Conservation (phyloP, 352 stramenopile species). For the Globisporangium okanoganense region DNA sequence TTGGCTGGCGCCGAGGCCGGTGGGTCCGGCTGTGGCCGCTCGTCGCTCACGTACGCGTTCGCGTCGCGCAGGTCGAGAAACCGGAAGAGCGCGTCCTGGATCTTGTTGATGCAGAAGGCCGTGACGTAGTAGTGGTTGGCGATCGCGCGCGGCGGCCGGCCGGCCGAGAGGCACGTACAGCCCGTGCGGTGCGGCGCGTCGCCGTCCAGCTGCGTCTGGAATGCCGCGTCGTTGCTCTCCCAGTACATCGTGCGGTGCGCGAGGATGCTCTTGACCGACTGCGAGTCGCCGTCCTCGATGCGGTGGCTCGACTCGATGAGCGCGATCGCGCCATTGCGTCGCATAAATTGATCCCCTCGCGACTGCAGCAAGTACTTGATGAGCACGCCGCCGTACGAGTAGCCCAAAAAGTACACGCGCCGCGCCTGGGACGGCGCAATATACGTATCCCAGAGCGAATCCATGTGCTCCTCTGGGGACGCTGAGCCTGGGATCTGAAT, state of each 20-base stretch:
- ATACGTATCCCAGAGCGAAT: constrained; percentile 86
- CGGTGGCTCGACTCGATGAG: constrained; percentile 86
- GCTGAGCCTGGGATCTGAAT: constrained; percentile 80
- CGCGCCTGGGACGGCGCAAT: constrained; percentile 48
- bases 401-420: constrained; percentile 84
- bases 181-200: constrained; percentile 80
- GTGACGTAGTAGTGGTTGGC: constrained; percentile 88
- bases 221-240: constrained; percentile 77
- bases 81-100: constrained; percentile 80
- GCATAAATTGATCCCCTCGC: constrained; percentile 81
- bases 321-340: constrained; percentile 80
- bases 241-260: constrained; percentile 89
- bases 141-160: constrained; percentile 57
- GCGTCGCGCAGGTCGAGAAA: constrained; percentile 79
- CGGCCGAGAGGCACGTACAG: constrained; percentile 78
- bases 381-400: constrained; percentile 84
- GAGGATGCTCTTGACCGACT: constrained; percentile 84
- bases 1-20: constrained; percentile 44
- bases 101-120: constrained; percentile 87
- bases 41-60: constrained; percentile 70
- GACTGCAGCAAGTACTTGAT: constrained; percentile 89
- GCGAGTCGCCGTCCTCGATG: constrained; percentile 82
- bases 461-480: constrained; percentile 86
- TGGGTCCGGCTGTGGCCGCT: constrained; percentile 63
- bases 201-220: constrained; percentile 74